These are phyloP conservation scores for Phaffomyces thermotolerans DNA, from an alignment of 805 yeast genomes.

Conservation along the genomic window DNA sequence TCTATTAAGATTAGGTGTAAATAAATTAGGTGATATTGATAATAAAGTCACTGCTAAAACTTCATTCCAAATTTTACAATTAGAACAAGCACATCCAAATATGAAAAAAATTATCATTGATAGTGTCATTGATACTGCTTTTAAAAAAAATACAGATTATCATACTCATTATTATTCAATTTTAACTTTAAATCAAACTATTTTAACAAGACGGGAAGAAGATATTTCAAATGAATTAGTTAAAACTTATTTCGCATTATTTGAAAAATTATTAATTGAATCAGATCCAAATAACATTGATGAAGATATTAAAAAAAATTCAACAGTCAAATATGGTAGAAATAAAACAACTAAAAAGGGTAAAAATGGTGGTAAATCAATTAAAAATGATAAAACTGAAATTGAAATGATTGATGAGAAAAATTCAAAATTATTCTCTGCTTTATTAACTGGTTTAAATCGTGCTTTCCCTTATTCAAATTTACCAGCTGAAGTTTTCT, in stretches of 20 bases:
- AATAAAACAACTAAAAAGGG: conserved; percentile 75
- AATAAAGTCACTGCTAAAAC: conserved; percentile 86
- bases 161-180: conserved; percentile 85
- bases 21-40: conserved; percentile 90
- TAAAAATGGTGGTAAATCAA: conserved; percentile 82
- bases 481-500: conserved; percentile 61
- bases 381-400: conserved; percentile 57
- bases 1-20: conserved; percentile 78
- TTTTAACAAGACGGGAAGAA: conserved; percentile 68
- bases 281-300: conserved; percentile 45
- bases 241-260: conserved; percentile 77
- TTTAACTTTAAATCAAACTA: conserved; percentile 87
- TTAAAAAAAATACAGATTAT: conserved; percentile 70
- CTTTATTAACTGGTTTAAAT: conserved; percentile 88
- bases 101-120: conserved; percentile 82
- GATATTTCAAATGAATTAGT: conserved; percentile 79
- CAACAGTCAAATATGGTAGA: conserved; percentile 50
- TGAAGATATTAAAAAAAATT: conserved; percentile 27
- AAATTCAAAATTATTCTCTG: conserved; percentile 78
- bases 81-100: conserved; percentile 90
- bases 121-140: conserved; percentile 71
- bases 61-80: conserved; percentile 68
- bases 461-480: conserved; percentile 92
- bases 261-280: conserved; percentile 73
- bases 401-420: conserved; percentile 68